phyloP scores from a whole-genome alignment of 352 stramenopile species.

The Globisporangium acanthophoron region DNA sequence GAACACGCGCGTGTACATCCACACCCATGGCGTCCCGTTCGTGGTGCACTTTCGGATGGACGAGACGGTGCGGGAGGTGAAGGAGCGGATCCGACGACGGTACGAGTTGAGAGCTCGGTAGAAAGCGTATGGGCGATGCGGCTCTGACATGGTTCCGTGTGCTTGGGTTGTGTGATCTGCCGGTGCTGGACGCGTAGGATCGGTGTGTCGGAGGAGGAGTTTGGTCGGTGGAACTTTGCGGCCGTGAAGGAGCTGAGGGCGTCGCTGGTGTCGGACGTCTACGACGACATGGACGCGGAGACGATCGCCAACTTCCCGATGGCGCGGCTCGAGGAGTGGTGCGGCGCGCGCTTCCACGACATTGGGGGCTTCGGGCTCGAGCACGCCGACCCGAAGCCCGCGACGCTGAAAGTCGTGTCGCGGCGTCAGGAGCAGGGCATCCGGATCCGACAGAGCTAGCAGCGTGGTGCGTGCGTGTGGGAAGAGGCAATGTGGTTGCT shows the following conservation, averaged over 20 bases:
- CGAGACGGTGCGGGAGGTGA: conserved; percentile 64
- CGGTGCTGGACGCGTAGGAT: conserved; percentile 35
- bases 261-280: conserved; percentile 42
- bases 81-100: conserved; percentile 63
- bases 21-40: conserved; percentile 64
- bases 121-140: too few relatives aligned
- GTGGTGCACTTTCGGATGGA: conserved; percentile 56
- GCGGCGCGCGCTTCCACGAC: conserved; percentile 43
- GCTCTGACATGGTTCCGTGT: neutral
- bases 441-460: conserved; percentile 69
- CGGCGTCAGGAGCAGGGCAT: conserved; percentile 81
- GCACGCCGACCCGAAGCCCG: conserved; percentile 52
- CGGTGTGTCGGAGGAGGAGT: conserved; percentile 56
- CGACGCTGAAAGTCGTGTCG: conserved; percentile 16
- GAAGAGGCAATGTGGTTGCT: too few relatives aligned
- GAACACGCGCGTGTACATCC: conserved; percentile 57
- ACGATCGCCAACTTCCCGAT: conserved; percentile 48
- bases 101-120: conserved; percentile 11
- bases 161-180: neutral
- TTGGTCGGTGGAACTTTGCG: conserved; percentile 66
- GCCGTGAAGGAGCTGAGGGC: conserved; percentile 76
- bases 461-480: too few relatives aligned
- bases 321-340: conserved; percentile 55
- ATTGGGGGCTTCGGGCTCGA: conserved; percentile 63
- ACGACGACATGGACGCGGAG: conserved; percentile 59